Percentiles rank a stretch among this genome's conserved stretches.
Evolutionary conservation across 2,329 filamentous ascomycete species (phyloP).

Genomic region (Curvularia hawaiiensis): DNA sequence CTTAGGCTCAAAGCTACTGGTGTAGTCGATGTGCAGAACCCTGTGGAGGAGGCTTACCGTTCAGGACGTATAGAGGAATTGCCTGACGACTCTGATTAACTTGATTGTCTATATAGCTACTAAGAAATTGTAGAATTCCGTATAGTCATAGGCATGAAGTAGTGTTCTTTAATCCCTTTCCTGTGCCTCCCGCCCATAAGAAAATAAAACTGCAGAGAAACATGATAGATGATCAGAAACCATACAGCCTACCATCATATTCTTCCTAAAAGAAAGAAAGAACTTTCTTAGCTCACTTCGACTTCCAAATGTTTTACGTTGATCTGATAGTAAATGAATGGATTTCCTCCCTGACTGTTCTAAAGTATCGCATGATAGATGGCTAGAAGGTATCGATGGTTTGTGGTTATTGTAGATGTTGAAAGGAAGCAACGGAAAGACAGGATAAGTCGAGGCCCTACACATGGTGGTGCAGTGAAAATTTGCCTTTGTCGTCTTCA

Average conservation of each 20-base stretch:
- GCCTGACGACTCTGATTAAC: slow-evolving; percentile 53
- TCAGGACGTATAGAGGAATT: slow-evolving; percentile 75
- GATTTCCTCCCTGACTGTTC: background rate
- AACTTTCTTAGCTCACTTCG: background rate
- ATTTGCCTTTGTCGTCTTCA: background rate
- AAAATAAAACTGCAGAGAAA: background rate
- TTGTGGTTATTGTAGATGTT: background rate
- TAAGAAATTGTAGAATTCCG: background rate
- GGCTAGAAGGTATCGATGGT: background rate
- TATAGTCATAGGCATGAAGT: background rate
- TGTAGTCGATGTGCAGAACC: slow-evolving; percentile 78
- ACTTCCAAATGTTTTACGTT: no score
- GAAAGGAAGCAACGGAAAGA: background rate
- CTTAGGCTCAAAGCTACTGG: slow-evolving; percentile 72
- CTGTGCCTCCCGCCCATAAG: background rate
- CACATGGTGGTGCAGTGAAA: no score
- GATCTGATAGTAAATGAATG: background rate
- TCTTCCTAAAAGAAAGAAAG: background rate
- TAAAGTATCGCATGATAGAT: background rate
- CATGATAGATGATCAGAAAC: background rate
- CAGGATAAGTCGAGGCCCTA: background rate
- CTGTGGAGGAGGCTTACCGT: slow-evolving; percentile 70
- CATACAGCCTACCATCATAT: background rate
- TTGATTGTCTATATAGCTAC: no score
- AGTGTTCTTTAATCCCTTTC: background rate